Evolutionary conservation across 371 early-diverging fungal species (phyloP).

Genomic region (Actinomucor elegans): DNA sequence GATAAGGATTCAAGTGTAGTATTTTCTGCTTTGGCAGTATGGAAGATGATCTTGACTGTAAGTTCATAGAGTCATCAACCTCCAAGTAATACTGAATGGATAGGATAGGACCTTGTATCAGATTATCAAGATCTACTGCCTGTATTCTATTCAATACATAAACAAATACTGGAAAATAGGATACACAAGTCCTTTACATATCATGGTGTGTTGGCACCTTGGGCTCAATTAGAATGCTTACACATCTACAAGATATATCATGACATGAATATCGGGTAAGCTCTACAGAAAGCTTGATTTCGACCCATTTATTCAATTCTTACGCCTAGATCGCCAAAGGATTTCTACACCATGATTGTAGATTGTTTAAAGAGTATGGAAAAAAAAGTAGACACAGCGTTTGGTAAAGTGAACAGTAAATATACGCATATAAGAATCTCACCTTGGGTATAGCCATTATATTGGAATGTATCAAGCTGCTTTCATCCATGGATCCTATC

Average conservation of each 20-base stretch:
- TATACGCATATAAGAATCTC: neutral
- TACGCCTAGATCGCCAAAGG: conserved; percentile 32
- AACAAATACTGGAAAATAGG: conserved; percentile 39
- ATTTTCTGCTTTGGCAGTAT: conserved; percentile 40
- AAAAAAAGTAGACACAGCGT: conserved; percentile 50
- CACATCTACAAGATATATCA: conserved; percentile 30
- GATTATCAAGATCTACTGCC: conserved; percentile 35
- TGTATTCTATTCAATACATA: conserved; percentile 30
- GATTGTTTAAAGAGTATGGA: conserved; percentile 32
- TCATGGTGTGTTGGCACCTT: conserved; percentile 58
- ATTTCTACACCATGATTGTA: conserved; percentile 22
- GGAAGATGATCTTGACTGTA: conserved; percentile 33
- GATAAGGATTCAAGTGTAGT: conserved; percentile 51
- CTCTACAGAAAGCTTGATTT: too few species aligned
- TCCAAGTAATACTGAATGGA: too few species aligned
- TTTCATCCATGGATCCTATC: conserved; percentile 26
- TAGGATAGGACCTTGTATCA: conserved; percentile 29
- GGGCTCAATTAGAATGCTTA: conserved; percentile 49
- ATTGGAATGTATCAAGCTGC: conserved; percentile 36
- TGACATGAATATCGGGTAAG: conserved; percentile 37
- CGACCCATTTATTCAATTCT: too few species aligned
- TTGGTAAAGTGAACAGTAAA: conserved; percentile 33
- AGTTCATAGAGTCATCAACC: too few species aligned
- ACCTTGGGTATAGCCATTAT: conserved; percentile 31
- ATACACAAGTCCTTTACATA: conserved; percentile 40